A percentile compares a stretch with the other conserved stretches of the same genome.
Evolutionary conservation across 2,329 filamentous ascomycete genomes (phyloP).

Genomic region (Fusarium floridanum): DNA sequence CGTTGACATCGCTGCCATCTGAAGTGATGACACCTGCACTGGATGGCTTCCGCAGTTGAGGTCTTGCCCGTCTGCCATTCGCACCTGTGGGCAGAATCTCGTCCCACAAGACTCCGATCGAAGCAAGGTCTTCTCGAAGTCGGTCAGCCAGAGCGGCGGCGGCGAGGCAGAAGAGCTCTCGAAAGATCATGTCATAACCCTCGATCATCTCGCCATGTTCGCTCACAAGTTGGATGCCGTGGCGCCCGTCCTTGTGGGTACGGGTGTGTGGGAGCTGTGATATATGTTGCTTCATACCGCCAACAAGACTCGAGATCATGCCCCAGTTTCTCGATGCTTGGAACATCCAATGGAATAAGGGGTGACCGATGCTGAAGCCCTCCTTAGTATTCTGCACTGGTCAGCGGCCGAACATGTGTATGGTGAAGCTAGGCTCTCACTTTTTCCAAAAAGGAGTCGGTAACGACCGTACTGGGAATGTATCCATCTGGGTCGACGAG

Average conservation of each 20-base stretch:
- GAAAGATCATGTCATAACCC: conserved; percentile 82
- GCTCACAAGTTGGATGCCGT: conserved; percentile 60
- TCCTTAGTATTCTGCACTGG: conserved; percentile 67
- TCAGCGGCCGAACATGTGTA: conserved; percentile 21
- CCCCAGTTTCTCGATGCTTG: conserved; percentile 84
- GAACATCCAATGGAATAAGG: conserved; percentile 90
- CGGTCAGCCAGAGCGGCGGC: conserved; percentile 79
- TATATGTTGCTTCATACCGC: conserved; percentile 80
- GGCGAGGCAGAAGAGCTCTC: conserved; percentile 85
- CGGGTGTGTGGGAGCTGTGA: conserved; percentile 56
- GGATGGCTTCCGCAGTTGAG: conserved; percentile 33
- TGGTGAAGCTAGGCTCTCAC: conserved; percentile 51
- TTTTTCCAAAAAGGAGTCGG: conserved; percentile 78
- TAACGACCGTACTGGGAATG: conserved; percentile 81
- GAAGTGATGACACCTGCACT: conserved; percentile 17
- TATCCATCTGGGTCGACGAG: conserved; percentile 78
- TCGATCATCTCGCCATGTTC: conserved; percentile 70
- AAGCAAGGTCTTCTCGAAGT: conserved; percentile 72
- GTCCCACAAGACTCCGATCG: conserved; percentile 79
- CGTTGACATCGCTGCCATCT: conserved; percentile 21
- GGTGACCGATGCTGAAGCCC: conserved; percentile 80
- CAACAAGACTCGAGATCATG: conserved; percentile 75
- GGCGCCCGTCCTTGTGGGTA: conserved; percentile 38
- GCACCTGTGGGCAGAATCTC: conserved; percentile 78
- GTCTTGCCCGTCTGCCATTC: conserved; percentile 38